Base-by-base conservation (phyloP, 179 eudicot species). In the Silene vulgaris region DNA sequence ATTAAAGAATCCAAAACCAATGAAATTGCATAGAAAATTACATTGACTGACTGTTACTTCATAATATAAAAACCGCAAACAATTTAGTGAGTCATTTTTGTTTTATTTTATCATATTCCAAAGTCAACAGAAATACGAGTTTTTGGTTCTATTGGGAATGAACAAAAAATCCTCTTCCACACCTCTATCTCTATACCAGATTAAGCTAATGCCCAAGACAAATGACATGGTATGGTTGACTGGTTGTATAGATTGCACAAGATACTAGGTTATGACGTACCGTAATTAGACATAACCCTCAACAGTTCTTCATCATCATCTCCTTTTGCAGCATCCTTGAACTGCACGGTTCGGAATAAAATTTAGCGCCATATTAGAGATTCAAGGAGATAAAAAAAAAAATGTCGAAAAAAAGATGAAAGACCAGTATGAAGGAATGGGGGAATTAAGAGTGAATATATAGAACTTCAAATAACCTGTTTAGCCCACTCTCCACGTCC, bases 201-300 rank as follows among this genome's bases (percentile, higher is more conserved):
- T 30, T 30, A 30, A 30, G 35, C 35, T 30, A 30, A 30, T 30
- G 0, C 35, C 3, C 35, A 30, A 60, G 17, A 60, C 26, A 29
- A 9, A 1, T 14, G 32, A 65, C 8, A 65, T 16, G 21, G 71
- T 35, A 67, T 17, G 71, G 52, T 67, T 35, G 26, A 40, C 48
- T 8, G 48, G 48, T 40, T 40, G 48, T 17, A 23, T n/a, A n/a
- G 11, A 11, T 74, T 43, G 56, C 62, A 61, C 0, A 17, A 45
- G 60, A 35, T 23, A 8, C 3, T 8, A 17, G 17, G 28, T 7
- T 3, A 61, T 71, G 48, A 28, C 85, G 45, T 86, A 95, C 99
- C 99, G 61, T 96, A 96, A 80, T 72, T 84, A n/a, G 97, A 90
- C 99, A 96, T 90, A 78, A 87, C 82, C 84, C 83, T 88, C 59